Evolutionary conservation across 148 eudicot species (phyloP), one percentile per base, ranked within the genome.

Genomic region (Rhododendron henanense): DNA sequence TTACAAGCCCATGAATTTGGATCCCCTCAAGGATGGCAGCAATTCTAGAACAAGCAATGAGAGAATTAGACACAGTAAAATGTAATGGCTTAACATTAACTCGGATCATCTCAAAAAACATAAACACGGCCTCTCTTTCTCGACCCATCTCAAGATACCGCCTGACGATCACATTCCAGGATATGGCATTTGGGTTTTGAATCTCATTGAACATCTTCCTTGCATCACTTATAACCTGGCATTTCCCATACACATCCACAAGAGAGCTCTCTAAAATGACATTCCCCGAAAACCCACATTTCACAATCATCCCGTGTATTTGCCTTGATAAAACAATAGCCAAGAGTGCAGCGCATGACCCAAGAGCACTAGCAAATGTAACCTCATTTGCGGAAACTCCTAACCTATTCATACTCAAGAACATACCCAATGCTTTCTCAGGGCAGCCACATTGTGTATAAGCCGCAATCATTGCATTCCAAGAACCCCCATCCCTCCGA

Each of bases 161-260:
- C 93, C 97, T 94, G 28, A 95, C 91, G 65, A 94, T 92, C 90
- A 95, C 92, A 92, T 95, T 93, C 98, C 98, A 95, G 6, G 97
- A 91, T 84, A 95, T 83, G 77, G 82, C 92, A 92, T 92, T 94
- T 21, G 94, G 94, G 77, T 82, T 57, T 79, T 84, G 76, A 83
- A 93, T 94, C 85, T 90, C 97, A 88, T 94, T 88, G 86, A 95
- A 95, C 92, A 93, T 88, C 82, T 88, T 93, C 90, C 94, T 80
- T 3, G 97, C 94, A 87, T 95, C 98, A 77, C 85, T 74, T 91
- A 95, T 92, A 41, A 71, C 89, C 83, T 83, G 83, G 85, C 95
- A 92, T 82, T 95, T 95, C 79, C 96, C 97, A 86, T 95, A 95
- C 0, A 95, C 88, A 88, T 95, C 95, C 79, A 94, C 98, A 35